Base-by-base conservation (phyloP, 257 asterid genomes). In the Solanum boliviense region DNA sequence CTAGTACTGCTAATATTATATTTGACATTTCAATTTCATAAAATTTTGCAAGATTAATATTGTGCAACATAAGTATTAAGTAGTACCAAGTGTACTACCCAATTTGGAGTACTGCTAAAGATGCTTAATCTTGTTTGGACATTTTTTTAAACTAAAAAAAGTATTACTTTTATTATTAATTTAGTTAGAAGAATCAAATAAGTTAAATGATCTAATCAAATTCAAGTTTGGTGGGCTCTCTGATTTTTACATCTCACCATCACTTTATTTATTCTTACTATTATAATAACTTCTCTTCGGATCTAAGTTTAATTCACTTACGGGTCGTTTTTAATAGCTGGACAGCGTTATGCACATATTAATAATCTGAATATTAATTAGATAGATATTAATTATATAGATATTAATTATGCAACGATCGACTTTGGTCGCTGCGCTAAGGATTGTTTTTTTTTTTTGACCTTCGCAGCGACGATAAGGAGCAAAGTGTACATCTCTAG, bases 71-170 rank as follows among this genome's bases (percentile, higher is more conserved):
- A 0, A 20, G 5, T 20, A 21, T 58, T 58, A 7, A 81, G 68
- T 81, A 46, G 68, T 81, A 46, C 67, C 60, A 16, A 29, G 70
- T 48, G 85, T 82, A 82, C 85, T 82, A 82, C 67, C 85, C 85
- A 79, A 3, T 48, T 81, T 82, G 27, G 70, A 81, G 85, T 82
- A 82, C 41, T 82, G 2, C 38, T 25, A 4, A 81, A 27, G 41
- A 27, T 81, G 39, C 18, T 79, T 44, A 29, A 46, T 20, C 10
- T 9, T 0, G 20, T 44, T 27, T 46, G 38, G 39, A 5, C 83
- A 0, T 36, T 75, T 70, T 11, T 23, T 7, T 7, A 56, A 73
- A 73, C 9, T 9, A 20, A 73, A 73, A 32, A n/a, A 21, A 76
- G 34, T 74, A 35, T 12, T 75, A n/a, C 84, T 20, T 6, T 23